Conservation (phyloP, 495 filamentous ascomycete genomes). For the Staphylotrichum tortipilum region DNA sequence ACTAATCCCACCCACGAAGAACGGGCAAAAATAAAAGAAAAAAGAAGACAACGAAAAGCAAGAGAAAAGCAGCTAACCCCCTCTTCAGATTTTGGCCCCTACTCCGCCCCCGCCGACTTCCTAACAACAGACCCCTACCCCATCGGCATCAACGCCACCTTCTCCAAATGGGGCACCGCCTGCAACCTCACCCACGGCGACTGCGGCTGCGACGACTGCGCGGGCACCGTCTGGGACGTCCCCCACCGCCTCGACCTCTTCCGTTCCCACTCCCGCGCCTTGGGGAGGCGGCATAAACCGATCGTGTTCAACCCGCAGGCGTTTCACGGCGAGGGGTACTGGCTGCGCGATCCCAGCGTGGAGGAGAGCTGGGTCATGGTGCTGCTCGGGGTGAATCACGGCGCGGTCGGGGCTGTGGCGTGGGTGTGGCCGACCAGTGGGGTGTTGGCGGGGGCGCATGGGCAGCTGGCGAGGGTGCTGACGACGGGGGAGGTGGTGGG, state of each 20-base stretch:
- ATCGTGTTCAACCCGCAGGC: conserved; percentile 56
- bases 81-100: conserved; percentile 56
- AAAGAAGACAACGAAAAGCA: no score
- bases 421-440: conserved; percentile 48
- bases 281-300: conserved; percentile 42
- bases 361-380: conserved; percentile 54
- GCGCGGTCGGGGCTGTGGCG: conserved; percentile 44
- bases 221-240: conserved; percentile 48
- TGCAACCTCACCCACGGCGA: conserved; percentile 62
- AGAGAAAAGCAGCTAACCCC: no score
- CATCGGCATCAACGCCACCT: conserved; percentile 48
- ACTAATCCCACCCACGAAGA: no score
- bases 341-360: conserved; percentile 46
- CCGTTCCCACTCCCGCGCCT: conserved; percentile 35
- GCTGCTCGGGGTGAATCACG: conserved; percentile 53
- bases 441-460: conserved; percentile 35
- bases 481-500: conserved; percentile 28
- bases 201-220: conserved; percentile 66
- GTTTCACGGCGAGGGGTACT: conserved; percentile 56
- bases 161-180: conserved; percentile 42
- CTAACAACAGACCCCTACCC: conserved; percentile 62
- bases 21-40: no score
- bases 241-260: conserved; percentile 38
- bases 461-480: conserved; percentile 37
- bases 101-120: conserved; percentile 54